Conservation (phyloP, 306 rosid genomes). For the Casuarina cunninghamiana region DNA sequence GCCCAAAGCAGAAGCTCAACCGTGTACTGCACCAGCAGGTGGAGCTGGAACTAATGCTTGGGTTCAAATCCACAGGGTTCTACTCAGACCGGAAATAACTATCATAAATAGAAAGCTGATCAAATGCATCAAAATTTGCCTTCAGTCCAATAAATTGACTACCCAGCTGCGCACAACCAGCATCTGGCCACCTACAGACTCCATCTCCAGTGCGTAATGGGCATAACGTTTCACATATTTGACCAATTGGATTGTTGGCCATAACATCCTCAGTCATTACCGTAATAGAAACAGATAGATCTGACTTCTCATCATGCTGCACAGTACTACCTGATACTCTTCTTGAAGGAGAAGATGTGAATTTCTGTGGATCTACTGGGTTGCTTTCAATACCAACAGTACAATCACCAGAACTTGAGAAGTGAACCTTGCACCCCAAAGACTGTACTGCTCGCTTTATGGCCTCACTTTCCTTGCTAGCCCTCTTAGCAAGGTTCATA, state of each 20-base stretch:
- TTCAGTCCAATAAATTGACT: constrained; percentile 88
- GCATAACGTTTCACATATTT: constrained; percentile 73
- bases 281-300: constrained; percentile 48
- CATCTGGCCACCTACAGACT: constrained; percentile 87
- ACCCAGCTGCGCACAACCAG: constrained; percentile 78
- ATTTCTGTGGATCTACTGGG: constrained; percentile 38
- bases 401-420: constrained; percentile 72
- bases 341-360: constrained; percentile 35
- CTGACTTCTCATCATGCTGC: constrained; percentile 46
- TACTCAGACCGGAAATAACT: constrained; percentile 70
- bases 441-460: constrained; percentile 86
- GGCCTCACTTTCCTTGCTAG: constrained; percentile 71
- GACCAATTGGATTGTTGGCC: constrained; percentile 38
- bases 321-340: constrained; percentile 36
- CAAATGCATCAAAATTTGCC: constrained; percentile 94
- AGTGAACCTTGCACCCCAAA: constrained; percentile 78
- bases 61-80: constrained; percentile 20
- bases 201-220: constrained; percentile 70
- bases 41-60: background rate
- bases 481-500: constrained; percentile 45
- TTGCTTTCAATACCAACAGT: constrained; percentile 63
- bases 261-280: constrained; percentile 42
- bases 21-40: background rate
- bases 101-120: constrained; percentile 73
- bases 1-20: background rate